These are phyloP conservation scores for Viola odorata DNA, from an alignment of 345 rosid species.

Conservation along the genomic window DNA sequence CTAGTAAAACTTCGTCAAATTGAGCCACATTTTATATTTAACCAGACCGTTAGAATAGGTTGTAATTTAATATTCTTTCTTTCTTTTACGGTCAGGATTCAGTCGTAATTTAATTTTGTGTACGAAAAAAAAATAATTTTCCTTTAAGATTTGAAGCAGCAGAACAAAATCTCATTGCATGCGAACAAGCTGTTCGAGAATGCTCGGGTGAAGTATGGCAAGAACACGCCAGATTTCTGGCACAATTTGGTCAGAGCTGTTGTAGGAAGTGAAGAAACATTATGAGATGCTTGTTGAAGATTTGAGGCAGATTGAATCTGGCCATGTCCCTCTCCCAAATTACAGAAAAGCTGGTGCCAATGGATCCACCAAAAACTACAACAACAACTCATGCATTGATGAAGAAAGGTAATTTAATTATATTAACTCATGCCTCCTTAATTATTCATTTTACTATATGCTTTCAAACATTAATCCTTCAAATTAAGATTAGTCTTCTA, in stretches of 20 bases:
- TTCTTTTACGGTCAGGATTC: too few species aligned
- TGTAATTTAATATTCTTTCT: too few species aligned
- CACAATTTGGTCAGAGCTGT: slow-evolving; percentile 45
- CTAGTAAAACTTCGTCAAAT: too few species aligned
- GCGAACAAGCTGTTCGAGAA: slow-evolving; percentile 48
- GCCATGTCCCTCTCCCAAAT: slow-evolving; percentile 41
- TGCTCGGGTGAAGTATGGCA: slow-evolving; percentile 41
- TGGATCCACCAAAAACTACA: slow-evolving; percentile 3
- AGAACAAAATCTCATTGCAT: too few species aligned
- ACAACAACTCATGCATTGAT: slow-evolving; percentile 13
- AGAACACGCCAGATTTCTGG: slow-evolving; percentile 50
- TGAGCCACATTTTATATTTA: too few species aligned
- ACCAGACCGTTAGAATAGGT: too few species aligned
- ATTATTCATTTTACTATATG: neutral
- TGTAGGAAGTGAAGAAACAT: slow-evolving; percentile 29
- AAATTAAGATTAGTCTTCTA: neutral
- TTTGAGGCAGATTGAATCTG: slow-evolving; percentile 40
- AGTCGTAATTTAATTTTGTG: too few species aligned
- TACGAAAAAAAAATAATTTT: too few species aligned
- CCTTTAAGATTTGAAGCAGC: too few species aligned
- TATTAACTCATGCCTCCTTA: neutral
- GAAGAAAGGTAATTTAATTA: slow-evolving; percentile 14
- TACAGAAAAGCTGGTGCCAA: slow-evolving; percentile 29
- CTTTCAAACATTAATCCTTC: neutral
- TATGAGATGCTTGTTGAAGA: slow-evolving; percentile 45